Evolutionary conservation across 2,329 filamentous ascomycete genomes (phyloP).

Genomic region (Fusarium sp.): DNA sequence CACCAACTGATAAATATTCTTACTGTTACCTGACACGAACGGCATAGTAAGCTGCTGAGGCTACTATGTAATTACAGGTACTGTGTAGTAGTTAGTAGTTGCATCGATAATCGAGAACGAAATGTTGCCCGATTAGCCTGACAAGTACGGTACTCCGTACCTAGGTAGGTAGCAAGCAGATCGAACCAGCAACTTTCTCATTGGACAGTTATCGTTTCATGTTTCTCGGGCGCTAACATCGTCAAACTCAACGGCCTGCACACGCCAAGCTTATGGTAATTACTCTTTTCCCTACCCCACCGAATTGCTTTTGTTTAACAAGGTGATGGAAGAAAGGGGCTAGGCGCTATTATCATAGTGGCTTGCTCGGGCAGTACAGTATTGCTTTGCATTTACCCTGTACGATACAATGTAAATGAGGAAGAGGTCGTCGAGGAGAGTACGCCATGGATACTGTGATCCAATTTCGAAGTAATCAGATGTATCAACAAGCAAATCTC

Average conservation of each 20-base stretch:
- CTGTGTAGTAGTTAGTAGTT: not conserved
- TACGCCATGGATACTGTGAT: slow-evolving; percentile 6
- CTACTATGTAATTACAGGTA: not conserved
- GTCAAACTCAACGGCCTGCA: slow-evolving; percentile 40
- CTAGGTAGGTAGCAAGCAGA: not conserved
- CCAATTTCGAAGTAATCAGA: not conserved
- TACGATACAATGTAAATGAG: not conserved
- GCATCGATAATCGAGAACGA: not conserved
- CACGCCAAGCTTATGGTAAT: slow-evolving; percentile 36
- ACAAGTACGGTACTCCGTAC: not conserved
- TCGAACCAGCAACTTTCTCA: not conserved
- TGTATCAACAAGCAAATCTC: not conserved
- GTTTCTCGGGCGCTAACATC: slow-evolving; percentile 47
- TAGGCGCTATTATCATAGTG: not conserved
- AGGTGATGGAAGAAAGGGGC: slow-evolving; percentile 24
- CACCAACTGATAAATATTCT: not conserved
- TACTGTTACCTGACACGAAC: not conserved
- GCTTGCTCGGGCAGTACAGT: not conserved
- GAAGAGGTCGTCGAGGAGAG: not conserved
- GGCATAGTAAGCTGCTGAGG: not conserved
- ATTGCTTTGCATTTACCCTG: not conserved
- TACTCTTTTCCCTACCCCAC: slow-evolving; percentile 28
- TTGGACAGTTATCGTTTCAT: slow-evolving; percentile 44
- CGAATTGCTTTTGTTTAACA: slow-evolving; percentile 6
- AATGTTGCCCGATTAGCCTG: not conserved